Percentiles rank a stretch among this genome's conserved stretches.
phyloP scores from a whole-genome alignment of 352 stramenopile genomes.

The Phytopythium sindhum region DNA sequence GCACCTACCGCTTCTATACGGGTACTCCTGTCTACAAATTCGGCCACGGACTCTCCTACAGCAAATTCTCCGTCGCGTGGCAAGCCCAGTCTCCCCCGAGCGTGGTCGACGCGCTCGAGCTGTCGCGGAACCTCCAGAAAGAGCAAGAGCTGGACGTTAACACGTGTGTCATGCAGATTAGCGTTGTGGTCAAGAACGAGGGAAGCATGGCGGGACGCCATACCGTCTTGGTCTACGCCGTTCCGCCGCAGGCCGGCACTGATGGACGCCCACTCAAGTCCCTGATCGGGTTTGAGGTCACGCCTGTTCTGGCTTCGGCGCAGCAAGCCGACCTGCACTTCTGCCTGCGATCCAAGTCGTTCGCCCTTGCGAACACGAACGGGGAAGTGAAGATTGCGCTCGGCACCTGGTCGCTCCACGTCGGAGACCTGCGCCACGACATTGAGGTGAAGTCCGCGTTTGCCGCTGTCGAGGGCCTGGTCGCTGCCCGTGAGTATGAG shows the following conservation, averaged over 20 bases:
- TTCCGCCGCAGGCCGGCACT: constrained; percentile 23
- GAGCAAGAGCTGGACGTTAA: not conserved
- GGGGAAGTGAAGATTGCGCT: constrained; percentile 30
- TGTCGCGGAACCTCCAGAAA: constrained; percentile 8
- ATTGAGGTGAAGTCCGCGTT: constrained; percentile 17
- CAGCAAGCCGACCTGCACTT: constrained; percentile 29
- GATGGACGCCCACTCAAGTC: constrained; percentile 39
- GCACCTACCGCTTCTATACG: constrained; percentile 85
- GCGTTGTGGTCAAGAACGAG: constrained; percentile 42
- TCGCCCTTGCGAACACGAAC: constrained; percentile 34
- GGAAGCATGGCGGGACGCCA: constrained; percentile 40
- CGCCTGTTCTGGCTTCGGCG: constrained; percentile 22
- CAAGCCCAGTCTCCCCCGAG: not conserved
- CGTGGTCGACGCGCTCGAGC: not conserved
- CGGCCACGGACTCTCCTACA: constrained; percentile 81
- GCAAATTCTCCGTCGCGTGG: constrained; percentile 52
- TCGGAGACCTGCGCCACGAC: constrained; percentile 25
- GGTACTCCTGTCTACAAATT: constrained; percentile 73
- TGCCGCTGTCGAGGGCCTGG: not conserved
- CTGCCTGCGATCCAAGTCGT: constrained; percentile 28
- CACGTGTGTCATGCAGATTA: constrained; percentile 13
- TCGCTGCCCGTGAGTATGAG: constrained; percentile 1
- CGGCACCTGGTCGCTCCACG: constrained; percentile 41
- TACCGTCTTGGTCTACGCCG: constrained; percentile 34
- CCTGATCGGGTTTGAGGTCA: constrained; percentile 51